phyloP scores from a whole-genome alignment of 1,284 basidiomycete species.

The Golubevia pallescens region DNA sequence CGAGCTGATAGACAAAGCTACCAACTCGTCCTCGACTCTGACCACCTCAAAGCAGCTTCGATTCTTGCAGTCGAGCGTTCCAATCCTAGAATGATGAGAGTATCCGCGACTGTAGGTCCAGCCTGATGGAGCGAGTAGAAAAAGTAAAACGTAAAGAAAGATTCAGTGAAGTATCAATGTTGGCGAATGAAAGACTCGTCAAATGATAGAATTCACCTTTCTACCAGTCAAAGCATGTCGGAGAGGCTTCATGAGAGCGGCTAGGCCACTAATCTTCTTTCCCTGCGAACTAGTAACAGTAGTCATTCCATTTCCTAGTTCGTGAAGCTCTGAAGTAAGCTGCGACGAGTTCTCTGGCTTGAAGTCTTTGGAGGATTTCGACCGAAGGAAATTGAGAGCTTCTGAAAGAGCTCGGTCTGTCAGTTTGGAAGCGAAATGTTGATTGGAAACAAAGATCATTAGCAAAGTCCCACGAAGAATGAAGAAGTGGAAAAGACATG shows the following conservation, averaged over 20 bases:
- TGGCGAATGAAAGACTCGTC: neutral
- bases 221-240: constrained; percentile 17
- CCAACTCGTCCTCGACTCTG: neutral
- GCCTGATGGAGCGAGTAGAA: neutral
- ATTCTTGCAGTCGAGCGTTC: constrained; percentile 4
- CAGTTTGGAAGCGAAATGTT: neutral
- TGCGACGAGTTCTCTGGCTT: neutral
- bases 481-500: too few relatives aligned
- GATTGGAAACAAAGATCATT: neutral
- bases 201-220: neutral
- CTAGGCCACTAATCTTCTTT: constrained; percentile 6
- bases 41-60: constrained; percentile 11
- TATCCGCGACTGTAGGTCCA: constrained; percentile 19
- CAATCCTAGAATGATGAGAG: constrained; percentile 7
- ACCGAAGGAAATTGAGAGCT: neutral
- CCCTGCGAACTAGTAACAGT: neutral
- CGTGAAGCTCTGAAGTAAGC: neutral
- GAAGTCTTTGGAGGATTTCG: neutral
- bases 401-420: neutral
- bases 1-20: neutral
- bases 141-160: too few relatives aligned
- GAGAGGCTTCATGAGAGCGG: constrained; percentile 14
- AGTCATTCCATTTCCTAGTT: constrained; percentile 2
- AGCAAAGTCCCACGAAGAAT: too few relatives aligned
- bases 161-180: too few relatives aligned